These are phyloP conservation scores for Brassica nigra DNA, from an alignment of 345 rosid genomes.

Conservation along the genomic window DNA sequence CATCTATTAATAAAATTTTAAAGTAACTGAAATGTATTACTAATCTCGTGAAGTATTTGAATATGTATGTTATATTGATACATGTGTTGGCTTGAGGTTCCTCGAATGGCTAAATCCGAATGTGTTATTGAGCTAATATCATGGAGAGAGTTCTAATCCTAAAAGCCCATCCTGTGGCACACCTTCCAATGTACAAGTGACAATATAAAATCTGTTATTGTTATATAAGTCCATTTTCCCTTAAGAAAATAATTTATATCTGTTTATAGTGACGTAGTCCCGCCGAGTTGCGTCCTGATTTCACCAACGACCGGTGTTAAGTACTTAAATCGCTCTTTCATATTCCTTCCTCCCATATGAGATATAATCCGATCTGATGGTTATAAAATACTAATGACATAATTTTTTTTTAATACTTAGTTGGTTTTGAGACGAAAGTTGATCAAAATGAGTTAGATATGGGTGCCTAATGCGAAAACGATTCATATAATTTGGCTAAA, in stretches of 20 bases:
- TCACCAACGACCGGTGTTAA: constrained; percentile 24
- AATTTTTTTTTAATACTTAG: background rate
- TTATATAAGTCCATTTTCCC: background rate
- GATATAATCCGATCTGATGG: background rate
- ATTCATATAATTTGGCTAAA: background rate
- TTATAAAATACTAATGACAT: background rate
- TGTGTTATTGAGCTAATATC: constrained; percentile 25
- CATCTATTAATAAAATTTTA: background rate
- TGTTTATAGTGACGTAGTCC: constrained; percentile 21
- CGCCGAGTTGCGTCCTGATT: constrained; percentile 25
- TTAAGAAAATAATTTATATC: constrained; percentile 17
- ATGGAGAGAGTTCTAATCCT: constrained; percentile 1
- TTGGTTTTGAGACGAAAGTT: background rate
- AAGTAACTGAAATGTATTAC: background rate
- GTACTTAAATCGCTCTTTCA: constrained; percentile 1
- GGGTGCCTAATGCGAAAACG: background rate
- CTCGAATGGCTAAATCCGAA: constrained; percentile 6
- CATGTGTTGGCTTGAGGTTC: constrained; percentile 12
- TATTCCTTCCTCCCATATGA: background rate
- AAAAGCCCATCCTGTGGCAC: constrained; percentile 40
- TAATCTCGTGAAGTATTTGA: background rate
- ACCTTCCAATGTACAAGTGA: constrained; percentile 30
- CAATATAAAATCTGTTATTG: constrained; percentile 10
- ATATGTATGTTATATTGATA: background rate
- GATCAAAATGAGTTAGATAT: background rate